These are phyloP conservation scores for Haberlea rhodopensis DNA, from an alignment of 257 asterid species.

Conservation along the genomic window DNA sequence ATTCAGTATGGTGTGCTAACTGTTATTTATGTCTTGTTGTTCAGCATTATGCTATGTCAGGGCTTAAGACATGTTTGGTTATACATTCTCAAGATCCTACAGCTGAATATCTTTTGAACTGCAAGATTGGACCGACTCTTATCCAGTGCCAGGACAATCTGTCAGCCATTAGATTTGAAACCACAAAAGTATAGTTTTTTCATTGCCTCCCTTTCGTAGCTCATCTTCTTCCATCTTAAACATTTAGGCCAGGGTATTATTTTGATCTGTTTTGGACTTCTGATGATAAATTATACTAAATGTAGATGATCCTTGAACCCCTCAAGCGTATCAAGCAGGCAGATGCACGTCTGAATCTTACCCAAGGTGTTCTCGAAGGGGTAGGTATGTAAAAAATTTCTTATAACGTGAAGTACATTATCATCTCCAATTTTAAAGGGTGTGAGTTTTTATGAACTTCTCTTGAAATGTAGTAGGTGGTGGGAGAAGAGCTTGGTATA, in stretches of 20 bases:
- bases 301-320: constrained; percentile 94
- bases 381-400: constrained; percentile 60
- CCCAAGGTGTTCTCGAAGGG: constrained; percentile 98
- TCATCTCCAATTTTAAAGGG: constrained; percentile 1
- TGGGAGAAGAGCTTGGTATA: constrained; percentile 94
- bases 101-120: constrained; percentile 68
- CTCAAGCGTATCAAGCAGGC: constrained; percentile 83
- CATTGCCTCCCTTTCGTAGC: constrained; percentile 15
- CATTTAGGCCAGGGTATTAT: constrained; percentile 16
- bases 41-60: constrained; percentile 89
- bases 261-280: constrained; percentile 22
- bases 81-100: constrained; percentile 90
- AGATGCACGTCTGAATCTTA: constrained; percentile 78
- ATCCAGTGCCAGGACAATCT: constrained; percentile 53
- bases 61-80: constrained; percentile 79
- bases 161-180: constrained; percentile 78
- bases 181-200: constrained; percentile 64
- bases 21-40: constrained; percentile 15
- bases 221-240: background rate
- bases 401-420: background rate
- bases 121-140: constrained; percentile 79
- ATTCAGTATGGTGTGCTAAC: background rate
- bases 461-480: constrained; percentile 57
- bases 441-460: constrained; percentile 21
- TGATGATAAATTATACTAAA: constrained; percentile 23